These are phyloP conservation scores for Hypoxylon sp. DNA, from an alignment of 2,329 filamentous ascomycete genomes.

Conservation along the genomic window DNA sequence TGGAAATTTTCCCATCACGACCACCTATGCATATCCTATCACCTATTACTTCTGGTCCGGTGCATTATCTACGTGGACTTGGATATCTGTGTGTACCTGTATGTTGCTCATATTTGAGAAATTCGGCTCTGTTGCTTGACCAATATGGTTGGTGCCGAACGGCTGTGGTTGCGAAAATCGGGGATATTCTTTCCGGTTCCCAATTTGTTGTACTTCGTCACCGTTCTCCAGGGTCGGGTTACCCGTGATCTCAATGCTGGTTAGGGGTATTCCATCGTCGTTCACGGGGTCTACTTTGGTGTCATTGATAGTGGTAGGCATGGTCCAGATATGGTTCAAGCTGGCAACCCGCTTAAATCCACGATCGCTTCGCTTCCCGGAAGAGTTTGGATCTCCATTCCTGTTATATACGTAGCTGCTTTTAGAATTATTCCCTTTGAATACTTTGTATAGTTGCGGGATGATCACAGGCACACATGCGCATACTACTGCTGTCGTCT, in stretches of 20 bases:
- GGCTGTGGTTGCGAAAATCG: background rate
- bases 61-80: conserved; percentile 22
- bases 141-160: background rate
- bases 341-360: conserved; percentile 37
- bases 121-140: background rate
- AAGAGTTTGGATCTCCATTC: conserved; percentile 19
- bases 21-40: background rate
- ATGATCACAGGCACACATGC: conserved; percentile 38
- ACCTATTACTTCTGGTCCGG: background rate
- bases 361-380: conserved; percentile 26
- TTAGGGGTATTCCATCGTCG: conserved; percentile 32
- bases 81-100: conserved; percentile 30
- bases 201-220: background rate
- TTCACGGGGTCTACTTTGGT: conserved; percentile 17
- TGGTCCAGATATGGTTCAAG: conserved; percentile 34
- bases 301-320: conserved; percentile 18
- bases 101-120: conserved; percentile 15
- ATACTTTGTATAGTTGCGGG: conserved; percentile 30
- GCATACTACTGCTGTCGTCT: conserved; percentile 42
- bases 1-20: background rate
- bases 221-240: conserved; percentile 4
- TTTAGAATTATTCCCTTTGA: conserved; percentile 7
- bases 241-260: conserved; percentile 20
- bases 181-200: conserved; percentile 3
- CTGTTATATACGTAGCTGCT: conserved; percentile 17